Evolutionary conservation across 169 alveolate species (phyloP).

Genomic region (Plasmodium adleri): DNA sequence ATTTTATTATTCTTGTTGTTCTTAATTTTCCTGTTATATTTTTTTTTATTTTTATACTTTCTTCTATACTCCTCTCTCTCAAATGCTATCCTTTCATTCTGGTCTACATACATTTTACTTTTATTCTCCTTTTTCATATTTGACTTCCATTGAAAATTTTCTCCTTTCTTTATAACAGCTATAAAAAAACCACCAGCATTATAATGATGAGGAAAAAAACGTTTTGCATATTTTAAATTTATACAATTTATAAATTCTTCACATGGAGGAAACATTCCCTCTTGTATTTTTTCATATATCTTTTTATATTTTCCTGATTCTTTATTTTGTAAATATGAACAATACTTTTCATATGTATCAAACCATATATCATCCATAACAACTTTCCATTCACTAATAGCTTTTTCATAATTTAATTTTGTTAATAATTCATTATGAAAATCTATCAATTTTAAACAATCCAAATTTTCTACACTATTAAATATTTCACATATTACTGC

Average conservation of each 20-base stretch:
- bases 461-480: conserved; percentile 82
- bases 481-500: conserved; percentile 89
- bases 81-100: background rate
- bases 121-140: conserved; percentile 31
- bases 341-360: conserved; percentile 65
- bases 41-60: conserved; percentile 57
- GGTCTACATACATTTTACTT: background rate
- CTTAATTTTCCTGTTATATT: conserved; percentile 25
- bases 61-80: conserved; percentile 7
- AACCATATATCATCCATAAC: conserved; percentile 77
- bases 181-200: conserved; percentile 97
- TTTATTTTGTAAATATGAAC: conserved; percentile 37
- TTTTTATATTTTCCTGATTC: conserved; percentile 37
- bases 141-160: conserved; percentile 65
- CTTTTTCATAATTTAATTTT: conserved; percentile 82
- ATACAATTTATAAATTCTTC: conserved; percentile 73
- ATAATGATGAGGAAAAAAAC: conserved; percentile 95
- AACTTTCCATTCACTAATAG: conserved; percentile 85
- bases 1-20: conserved; percentile 14
- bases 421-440: conserved; percentile 85
- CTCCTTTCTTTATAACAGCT: conserved; percentile 80
- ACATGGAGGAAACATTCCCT: conserved; percentile 78
- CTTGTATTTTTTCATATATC: conserved; percentile 76
- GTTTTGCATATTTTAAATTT: conserved; percentile 85
- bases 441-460: conserved; percentile 86